These are phyloP conservation scores for Nothophoma quercina DNA, from an alignment of 2,329 filamentous ascomycete species.

Conservation along the genomic window DNA sequence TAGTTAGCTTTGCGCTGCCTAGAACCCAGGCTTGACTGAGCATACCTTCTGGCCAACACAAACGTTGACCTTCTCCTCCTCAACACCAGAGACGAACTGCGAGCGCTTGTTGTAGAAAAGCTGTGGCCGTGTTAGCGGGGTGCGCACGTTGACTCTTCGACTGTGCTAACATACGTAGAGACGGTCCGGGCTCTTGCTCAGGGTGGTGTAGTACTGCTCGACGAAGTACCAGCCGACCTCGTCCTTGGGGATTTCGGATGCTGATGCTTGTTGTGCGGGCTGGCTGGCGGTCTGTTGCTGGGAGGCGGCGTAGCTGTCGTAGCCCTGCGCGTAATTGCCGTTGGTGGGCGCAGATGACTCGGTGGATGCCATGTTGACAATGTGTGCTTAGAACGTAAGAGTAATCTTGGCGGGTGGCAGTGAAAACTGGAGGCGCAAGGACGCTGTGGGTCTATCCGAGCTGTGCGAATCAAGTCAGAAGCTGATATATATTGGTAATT, in stretches of 20 bases:
- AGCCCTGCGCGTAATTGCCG: constrained; percentile 57
- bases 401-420: background rate
- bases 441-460: constrained; percentile 15
- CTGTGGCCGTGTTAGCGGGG: constrained; percentile 46
- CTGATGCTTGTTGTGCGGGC: constrained; percentile 36
- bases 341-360: constrained; percentile 53
- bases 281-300: constrained; percentile 40
- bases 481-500: constrained; percentile 9
- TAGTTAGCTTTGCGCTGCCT: constrained; percentile 6
- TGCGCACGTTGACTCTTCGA: background rate
- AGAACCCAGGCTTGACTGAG: constrained; percentile 18
- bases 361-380: constrained; percentile 44
- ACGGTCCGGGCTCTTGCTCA: constrained; percentile 93
- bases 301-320: constrained; percentile 45
- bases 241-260: constrained; percentile 72
- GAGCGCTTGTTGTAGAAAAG: constrained; percentile 97
- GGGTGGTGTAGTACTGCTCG: constrained; percentile 97
- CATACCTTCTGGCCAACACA: constrained; percentile 86
- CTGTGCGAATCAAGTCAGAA: constrained; percentile 8
- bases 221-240: constrained; percentile 99
- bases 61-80: constrained; percentile 87
- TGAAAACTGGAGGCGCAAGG: constrained; percentile 13
- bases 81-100: constrained; percentile 90
- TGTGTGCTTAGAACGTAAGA: constrained; percentile 16
- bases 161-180: constrained; percentile 67